phyloP scores from a whole-genome alignment of 2,329 filamentous ascomycete genomes.

The Colletotrichum chrysophilum region DNA sequence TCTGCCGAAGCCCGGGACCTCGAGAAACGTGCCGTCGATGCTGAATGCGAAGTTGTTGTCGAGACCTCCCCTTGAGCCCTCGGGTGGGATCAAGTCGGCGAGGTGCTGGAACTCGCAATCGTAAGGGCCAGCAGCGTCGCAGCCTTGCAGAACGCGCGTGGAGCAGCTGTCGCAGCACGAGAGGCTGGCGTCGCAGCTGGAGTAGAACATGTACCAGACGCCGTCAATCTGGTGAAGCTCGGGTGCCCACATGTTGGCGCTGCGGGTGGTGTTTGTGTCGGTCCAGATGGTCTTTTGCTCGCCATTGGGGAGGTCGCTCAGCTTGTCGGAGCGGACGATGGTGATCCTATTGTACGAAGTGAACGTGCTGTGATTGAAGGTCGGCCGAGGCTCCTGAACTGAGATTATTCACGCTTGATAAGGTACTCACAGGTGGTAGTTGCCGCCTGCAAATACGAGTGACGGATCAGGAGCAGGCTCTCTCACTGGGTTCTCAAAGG shows the following conservation, averaged over 20 bases:
- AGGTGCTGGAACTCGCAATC: not conserved
- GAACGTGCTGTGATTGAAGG: not conserved
- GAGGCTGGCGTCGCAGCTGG: slow-evolving; percentile 20
- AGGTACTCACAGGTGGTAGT: not conserved
- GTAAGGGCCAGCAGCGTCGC: not conserved
- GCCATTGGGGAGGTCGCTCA: not conserved
- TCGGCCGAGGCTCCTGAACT: not conserved
- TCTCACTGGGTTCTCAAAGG: not conserved
- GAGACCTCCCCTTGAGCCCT: not conserved
- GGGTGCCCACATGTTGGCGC: slow-evolving; percentile 21
- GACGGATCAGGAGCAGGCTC: not conserved
- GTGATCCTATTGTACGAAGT: not conserved
- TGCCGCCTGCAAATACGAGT: not conserved
- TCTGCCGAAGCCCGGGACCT: not conserved
- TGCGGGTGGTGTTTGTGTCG: not conserved
- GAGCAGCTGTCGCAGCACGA: not conserved
- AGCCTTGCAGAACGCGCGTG: not conserved
- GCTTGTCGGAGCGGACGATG: not conserved
- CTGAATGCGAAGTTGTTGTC: not conserved
- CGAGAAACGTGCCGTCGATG: not conserved
- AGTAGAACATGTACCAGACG: slow-evolving; percentile 25
- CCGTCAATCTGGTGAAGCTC: slow-evolving; percentile 25
- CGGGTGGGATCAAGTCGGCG: not conserved
- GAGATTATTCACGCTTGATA: rapidly evolving
- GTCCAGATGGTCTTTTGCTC: slow-evolving; percentile 4